phyloP scores from a whole-genome alignment of 2,329 filamentous ascomycete genomes.

The Alternaria gaisen region DNA sequence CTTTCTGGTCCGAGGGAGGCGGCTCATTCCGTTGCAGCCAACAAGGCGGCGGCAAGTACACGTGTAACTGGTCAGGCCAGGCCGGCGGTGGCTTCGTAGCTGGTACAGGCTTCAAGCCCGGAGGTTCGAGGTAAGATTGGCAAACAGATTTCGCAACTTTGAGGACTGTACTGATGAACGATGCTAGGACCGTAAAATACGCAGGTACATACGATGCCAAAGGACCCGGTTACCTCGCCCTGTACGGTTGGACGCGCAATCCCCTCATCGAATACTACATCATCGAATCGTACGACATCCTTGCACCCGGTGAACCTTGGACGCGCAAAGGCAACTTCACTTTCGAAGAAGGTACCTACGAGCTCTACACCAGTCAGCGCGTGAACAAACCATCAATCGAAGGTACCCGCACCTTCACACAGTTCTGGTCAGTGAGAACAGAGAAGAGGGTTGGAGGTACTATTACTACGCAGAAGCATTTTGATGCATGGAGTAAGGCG shows the following conservation, averaged over 20 bases:
- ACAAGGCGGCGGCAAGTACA: constrained; percentile 31
- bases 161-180: neutral
- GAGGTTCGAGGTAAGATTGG: constrained; percentile 54
- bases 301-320: constrained; percentile 43
- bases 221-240: constrained; percentile 43
- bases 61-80: constrained; percentile 30
- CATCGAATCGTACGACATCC: constrained; percentile 60
- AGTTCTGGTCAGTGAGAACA: constrained; percentile 63
- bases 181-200: constrained; percentile 28
- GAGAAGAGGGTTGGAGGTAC: constrained; percentile 59
- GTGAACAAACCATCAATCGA: constrained; percentile 62
- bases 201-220: constrained; percentile 32
- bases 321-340: constrained; percentile 58
- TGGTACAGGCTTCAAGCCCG: constrained; percentile 43
- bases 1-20: constrained; percentile 65
- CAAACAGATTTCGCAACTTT: constrained; percentile 31
- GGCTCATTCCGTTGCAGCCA: constrained; percentile 33
- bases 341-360: constrained; percentile 62
- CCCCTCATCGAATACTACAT: constrained; percentile 67
- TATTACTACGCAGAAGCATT: constrained; percentile 40
- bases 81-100: constrained; percentile 30
- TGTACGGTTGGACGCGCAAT: constrained; percentile 65
- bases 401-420: constrained; percentile 62
- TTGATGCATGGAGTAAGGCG: constrained; percentile 35
- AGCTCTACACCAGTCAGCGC: constrained; percentile 55